These are phyloP conservation scores for Phytophthora capsici DNA, from an alignment of 352 stramenopile genomes.

Conservation along the genomic window DNA sequence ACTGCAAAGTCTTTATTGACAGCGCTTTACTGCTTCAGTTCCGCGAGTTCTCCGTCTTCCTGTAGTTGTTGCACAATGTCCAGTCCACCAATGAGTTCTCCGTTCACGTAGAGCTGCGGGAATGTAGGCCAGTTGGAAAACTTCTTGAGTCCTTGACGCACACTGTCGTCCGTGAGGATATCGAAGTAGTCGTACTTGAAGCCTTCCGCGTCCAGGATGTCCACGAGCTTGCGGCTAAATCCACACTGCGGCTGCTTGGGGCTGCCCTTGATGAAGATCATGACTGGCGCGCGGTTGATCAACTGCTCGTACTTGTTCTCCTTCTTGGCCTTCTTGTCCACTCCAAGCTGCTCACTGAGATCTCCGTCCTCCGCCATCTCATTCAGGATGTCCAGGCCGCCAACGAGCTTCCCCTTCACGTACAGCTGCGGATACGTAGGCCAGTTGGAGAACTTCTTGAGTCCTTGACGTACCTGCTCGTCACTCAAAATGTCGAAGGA, in stretches of 20 bases:
- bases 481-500: conserved; percentile 96
- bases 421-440: conserved; percentile 98
- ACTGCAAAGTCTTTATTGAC: background rate
- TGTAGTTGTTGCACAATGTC: conserved; percentile 98
- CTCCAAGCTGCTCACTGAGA: conserved; percentile 89
- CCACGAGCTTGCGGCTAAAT: conserved; percentile 96
- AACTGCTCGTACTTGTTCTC: conserved; percentile 91
- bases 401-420: conserved; percentile 93
- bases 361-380: conserved; percentile 93
- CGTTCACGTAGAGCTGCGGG: conserved; percentile 97
- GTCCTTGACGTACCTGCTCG: conserved; percentile 94
- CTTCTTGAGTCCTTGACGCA: conserved; percentile 97
- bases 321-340: conserved; percentile 88
- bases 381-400: conserved; percentile 95
- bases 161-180: conserved; percentile 96
- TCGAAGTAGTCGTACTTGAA: conserved; percentile 97
- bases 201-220: conserved; percentile 90
- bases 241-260: conserved; percentile 94
- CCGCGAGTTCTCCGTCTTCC: conserved; percentile 85
- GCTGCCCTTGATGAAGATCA: conserved; percentile 99
- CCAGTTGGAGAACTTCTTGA: conserved; percentile 98
- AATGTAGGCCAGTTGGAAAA: conserved; percentile 99
- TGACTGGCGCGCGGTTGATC: conserved; percentile 91
- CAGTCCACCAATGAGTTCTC: conserved; percentile 97
- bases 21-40: conserved; percentile 69